These are phyloP conservation scores for Clavispora carvajalis DNA, from an alignment of 805 yeast genomes.

Conservation along the genomic window DNA sequence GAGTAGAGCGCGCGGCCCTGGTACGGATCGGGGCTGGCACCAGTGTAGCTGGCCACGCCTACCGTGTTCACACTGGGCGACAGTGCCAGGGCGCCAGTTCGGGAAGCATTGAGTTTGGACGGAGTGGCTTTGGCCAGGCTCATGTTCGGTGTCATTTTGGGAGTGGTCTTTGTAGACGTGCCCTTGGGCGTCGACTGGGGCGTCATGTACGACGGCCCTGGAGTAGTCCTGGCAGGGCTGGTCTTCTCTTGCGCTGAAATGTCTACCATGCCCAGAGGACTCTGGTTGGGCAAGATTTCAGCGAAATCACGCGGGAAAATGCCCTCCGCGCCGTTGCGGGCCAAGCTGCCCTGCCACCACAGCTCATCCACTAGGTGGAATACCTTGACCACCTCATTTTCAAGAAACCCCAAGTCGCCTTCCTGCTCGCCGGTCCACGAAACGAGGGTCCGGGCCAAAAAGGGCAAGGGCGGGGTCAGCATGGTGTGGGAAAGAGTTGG, in stretches of 20 bases:
- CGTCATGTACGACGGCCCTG: not conserved
- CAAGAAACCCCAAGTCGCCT: constrained; percentile 87
- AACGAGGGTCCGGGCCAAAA: constrained; percentile 73
- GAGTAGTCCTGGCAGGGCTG: not conserved
- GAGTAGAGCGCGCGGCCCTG: constrained; percentile 8
- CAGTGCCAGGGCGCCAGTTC: not conserved
- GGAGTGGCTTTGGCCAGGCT: not conserved
- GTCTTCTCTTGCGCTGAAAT: not conserved
- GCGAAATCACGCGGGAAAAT: constrained; percentile 87
- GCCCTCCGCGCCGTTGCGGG: constrained; percentile 79
- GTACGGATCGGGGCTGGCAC: constrained; percentile 4
- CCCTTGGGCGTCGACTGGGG: not conserved
- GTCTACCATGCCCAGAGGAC: not conserved
- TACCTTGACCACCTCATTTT: constrained; percentile 88
- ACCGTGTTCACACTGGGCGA: constrained; percentile 3
- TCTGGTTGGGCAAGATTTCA: constrained; percentile 33
- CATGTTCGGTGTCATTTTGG: not conserved
- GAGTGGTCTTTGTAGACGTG: not conserved
- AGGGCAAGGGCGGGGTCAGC: constrained; percentile 39
- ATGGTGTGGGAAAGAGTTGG: not conserved
- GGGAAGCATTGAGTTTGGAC: not conserved
- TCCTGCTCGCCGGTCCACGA: constrained; percentile 94
- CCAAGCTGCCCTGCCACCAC: constrained; percentile 85
- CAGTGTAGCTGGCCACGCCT: constrained; percentile 4
- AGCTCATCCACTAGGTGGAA: constrained; percentile 75